Evolutionary conservation across 2,329 filamentous ascomycete species (phyloP).

Genomic region (Fusarium coffeatum): DNA sequence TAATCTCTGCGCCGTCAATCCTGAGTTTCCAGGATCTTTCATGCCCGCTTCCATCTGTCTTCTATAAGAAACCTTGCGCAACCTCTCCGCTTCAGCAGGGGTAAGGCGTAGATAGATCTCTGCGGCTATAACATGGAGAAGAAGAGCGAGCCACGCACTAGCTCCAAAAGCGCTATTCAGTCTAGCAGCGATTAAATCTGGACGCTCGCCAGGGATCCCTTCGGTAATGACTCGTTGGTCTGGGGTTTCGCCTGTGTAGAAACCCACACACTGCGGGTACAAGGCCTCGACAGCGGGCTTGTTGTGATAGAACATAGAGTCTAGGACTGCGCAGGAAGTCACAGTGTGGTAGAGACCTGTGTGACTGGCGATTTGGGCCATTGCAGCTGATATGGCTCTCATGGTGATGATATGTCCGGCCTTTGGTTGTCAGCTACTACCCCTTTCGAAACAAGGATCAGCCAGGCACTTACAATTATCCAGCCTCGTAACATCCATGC

Average conservation of each 20-base stretch:
- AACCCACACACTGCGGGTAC: conserved; percentile 60
- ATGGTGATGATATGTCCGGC: conserved; percentile 64
- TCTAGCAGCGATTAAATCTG: conserved; percentile 53
- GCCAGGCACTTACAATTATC: conserved; percentile 54
- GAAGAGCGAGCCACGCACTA: conserved; percentile 63
- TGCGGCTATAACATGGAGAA: conserved; percentile 61
- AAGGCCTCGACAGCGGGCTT: conserved; percentile 44
- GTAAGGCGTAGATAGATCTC: conserved; percentile 65
- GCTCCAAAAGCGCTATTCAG: conserved; percentile 63
- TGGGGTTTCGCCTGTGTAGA: conserved; percentile 46
- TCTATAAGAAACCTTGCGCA: conserved; percentile 67
- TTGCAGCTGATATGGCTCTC: conserved; percentile 60
- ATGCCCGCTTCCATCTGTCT: conserved; percentile 66
- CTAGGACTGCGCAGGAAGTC: conserved; percentile 62
- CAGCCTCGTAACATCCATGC: conserved; percentile 72
- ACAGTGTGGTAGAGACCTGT: conserved; percentile 44
- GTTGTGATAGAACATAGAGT: conserved; percentile 51
- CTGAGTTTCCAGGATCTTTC: conserved; percentile 60
- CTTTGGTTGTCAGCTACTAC: conserved; percentile 27
- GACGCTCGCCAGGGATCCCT: conserved; percentile 47
- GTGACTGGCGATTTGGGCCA: conserved; percentile 53
- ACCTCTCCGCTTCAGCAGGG: conserved; percentile 62
- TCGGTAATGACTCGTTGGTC: conserved; percentile 43
- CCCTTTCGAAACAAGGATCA: accelerated
- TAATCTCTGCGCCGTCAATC: conserved; percentile 52